Base-by-base conservation (phyloP, 768 basidiomycete species). In the Rhizopogon vinicolor region DNA sequence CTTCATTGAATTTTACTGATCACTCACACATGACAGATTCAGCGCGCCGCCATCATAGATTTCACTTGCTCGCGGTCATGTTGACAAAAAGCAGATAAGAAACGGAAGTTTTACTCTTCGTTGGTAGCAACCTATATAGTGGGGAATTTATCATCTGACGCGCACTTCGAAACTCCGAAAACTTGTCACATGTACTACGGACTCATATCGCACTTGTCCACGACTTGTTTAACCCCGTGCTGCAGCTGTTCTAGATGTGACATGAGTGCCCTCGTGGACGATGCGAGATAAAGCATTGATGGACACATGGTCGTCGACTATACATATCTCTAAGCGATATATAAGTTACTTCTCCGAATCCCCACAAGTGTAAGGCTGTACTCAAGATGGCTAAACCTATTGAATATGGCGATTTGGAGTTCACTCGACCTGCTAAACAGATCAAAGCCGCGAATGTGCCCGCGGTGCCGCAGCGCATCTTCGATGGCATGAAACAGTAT, bases 381-480 rank as follows among this genome's bases (percentile, higher is more conserved):
- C 19, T 49, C 14, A 13, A 35, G 35, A 70, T 70, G 66, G 12
- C 56, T 7, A n/a, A 31, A 39, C 58, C 60, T 16, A 40, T 68
- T 39, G 63, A 73, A 41, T 72, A 71, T 52, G 60, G 63, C 14
- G 59, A 68, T 43, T 66, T 74, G 37, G 53, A 69, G 37, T 75
- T 67, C 46, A 67, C 71, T n/a, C 62, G 69, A 45, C 73, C 74
- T 0, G 71, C 71, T 4, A 60, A 65, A 35, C 70, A 72, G 43
- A 73, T 76, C 58, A 76, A 77, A 53, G 69, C 72, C 0, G 63
- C 76, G 53, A 70, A 73, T 50, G 66, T 72, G 19, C 64, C 64
- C 5, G 57, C 64, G 31, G 46, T 76, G 28, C 69, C 71, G 0
- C 56, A 65, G 52, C 65, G 68, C 37, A 71, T 72, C 43, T 66